phyloP scores from a whole-genome alignment of 306 rosid species.

The Gastrolobium bilobum region DNA sequence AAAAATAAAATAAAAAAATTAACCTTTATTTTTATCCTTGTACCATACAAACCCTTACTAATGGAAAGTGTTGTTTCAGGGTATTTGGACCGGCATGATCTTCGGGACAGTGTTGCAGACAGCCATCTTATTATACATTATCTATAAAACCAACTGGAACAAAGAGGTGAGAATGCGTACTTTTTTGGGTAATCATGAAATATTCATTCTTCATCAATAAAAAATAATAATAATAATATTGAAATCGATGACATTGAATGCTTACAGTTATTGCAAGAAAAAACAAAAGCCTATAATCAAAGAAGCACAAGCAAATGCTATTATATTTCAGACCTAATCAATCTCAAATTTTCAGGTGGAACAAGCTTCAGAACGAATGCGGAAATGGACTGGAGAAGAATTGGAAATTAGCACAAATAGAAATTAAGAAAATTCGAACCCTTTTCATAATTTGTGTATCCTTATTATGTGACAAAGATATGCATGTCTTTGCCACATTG shows the following conservation, averaged over 20 bases:
- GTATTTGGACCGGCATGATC: conserved; percentile 96
- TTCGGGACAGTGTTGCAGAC: conserved; percentile 89
- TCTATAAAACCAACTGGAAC: conserved; percentile 85
- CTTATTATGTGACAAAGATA: conserved; percentile 3
- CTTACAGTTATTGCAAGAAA: neutral
- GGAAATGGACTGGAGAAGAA: conserved; percentile 75
- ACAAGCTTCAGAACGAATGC: conserved; percentile 79
- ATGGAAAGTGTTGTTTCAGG: conserved; percentile 61
- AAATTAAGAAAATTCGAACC: conserved; percentile 30
- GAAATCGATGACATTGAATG: conserved; percentile 1
- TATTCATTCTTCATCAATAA: conserved; percentile 11
- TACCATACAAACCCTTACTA: neutral
- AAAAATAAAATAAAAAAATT: neutral
- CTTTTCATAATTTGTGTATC: conserved; percentile 22
- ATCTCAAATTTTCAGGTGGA: conserved; percentile 74
- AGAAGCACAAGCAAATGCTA: neutral
- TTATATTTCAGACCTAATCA: neutral
- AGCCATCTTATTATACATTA: conserved; percentile 64
- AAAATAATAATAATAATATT: conserved; percentile 4
- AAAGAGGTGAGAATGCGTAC: conserved; percentile 66
- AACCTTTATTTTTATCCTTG: neutral
- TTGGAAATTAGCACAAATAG: conserved; percentile 35
- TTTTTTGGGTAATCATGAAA: neutral
- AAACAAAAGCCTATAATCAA: neutral
- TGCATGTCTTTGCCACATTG: conserved; percentile 5